Evolutionary conservation across 768 basidiomycete genomes (phyloP).

Genomic region (Leccinellum albellum): DNA sequence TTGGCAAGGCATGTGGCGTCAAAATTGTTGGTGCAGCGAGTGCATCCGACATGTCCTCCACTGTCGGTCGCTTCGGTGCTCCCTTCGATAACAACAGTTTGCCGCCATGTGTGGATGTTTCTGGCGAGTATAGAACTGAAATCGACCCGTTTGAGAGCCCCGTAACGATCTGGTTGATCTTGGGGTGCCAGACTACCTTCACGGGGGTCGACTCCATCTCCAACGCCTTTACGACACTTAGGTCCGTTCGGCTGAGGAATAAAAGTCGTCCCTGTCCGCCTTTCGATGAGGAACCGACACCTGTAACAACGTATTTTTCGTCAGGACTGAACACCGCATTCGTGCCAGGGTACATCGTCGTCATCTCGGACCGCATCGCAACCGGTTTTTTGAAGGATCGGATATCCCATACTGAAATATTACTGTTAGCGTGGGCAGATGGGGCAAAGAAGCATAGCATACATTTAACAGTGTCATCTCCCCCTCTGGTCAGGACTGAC

Average conservation of each 20-base stretch:
- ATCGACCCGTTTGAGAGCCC: slow-evolving; percentile 87
- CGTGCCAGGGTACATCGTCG: slow-evolving; percentile 85
- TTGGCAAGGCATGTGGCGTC: slow-evolving; percentile 87
- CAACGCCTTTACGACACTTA: slow-evolving; percentile 66
- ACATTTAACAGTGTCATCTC: slow-evolving; percentile 96
- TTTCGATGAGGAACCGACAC: slow-evolving; percentile 64
- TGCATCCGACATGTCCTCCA: slow-evolving; percentile 88
- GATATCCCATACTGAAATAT: slow-evolving; percentile 82
- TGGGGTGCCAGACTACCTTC: slow-evolving; percentile 90
- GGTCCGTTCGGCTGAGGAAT: slow-evolving; percentile 65
- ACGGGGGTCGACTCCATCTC: slow-evolving; percentile 79
- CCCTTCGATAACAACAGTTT: slow-evolving; percentile 86
- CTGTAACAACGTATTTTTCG: slow-evolving; percentile 84
- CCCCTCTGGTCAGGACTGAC: slow-evolving; percentile 84
- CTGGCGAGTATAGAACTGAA: slow-evolving; percentile 88
- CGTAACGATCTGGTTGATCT: slow-evolving; percentile 94
- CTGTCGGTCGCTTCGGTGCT: slow-evolving; percentile 73
- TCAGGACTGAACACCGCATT: slow-evolving; percentile 96
- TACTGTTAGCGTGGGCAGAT: slow-evolving; percentile 1
- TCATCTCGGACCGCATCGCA: slow-evolving; percentile 55
- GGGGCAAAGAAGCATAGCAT: slow-evolving; percentile 34
- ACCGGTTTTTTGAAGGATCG: slow-evolving; percentile 89
- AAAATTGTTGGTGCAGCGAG: slow-evolving; percentile 83
- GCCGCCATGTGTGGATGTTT: slow-evolving; percentile 86
- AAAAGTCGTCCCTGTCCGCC: slow-evolving; percentile 68